Conservation (phyloP, 257 asterid species). For the Solanum rostratum region DNA sequence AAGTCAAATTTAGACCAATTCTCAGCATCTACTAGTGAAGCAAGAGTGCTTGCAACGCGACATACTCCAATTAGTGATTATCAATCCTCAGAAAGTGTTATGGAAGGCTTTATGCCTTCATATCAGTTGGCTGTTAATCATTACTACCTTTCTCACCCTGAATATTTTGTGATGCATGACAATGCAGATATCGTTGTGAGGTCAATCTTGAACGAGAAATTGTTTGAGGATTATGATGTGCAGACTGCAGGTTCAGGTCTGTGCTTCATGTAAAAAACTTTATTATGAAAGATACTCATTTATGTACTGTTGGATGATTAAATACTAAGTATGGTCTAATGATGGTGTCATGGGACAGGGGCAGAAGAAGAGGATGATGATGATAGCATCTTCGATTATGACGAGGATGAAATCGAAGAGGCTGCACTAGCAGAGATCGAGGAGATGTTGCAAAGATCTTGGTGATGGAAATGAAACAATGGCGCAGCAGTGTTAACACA, state of each 20-base stretch:
- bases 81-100: neutral
- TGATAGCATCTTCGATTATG: neutral
- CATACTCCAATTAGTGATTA: neutral
- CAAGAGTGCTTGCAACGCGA: neutral
- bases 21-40: neutral
- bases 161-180: neutral
- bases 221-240: neutral
- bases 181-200: neutral
- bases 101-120: neutral
- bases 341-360: neutral
- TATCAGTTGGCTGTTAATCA: neutral
- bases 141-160: constrained; percentile 5
- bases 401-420: neutral
- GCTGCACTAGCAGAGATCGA: neutral
- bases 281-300: neutral
- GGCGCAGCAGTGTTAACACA: neutral
- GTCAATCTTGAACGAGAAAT: neutral
- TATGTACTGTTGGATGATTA: neutral
- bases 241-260: neutral
- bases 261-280: neutral
- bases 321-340: neutral
- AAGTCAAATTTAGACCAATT: neutral
- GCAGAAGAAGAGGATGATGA: neutral
- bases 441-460: neutral
- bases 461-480: neutral